Conservation (phyloP, 495 filamentous ascomycete species). For the Pyrenula aspistea region DNA sequence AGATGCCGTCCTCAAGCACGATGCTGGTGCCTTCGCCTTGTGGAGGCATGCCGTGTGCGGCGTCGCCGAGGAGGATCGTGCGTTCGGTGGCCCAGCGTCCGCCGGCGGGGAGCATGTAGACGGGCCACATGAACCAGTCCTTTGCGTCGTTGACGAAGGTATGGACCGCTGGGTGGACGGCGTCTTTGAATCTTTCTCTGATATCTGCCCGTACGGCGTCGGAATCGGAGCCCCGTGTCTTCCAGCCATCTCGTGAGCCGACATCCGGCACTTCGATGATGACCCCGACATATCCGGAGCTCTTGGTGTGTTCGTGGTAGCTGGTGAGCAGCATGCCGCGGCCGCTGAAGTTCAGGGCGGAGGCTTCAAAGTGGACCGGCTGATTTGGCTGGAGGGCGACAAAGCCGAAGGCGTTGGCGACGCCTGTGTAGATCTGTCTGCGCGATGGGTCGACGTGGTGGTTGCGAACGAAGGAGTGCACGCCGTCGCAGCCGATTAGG, state of each 20-base stretch:
- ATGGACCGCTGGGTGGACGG: constrained; percentile 30
- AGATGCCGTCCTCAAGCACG: constrained; percentile 48
- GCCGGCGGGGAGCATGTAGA: constrained; percentile 39
- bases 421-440: constrained; percentile 1
- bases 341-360: constrained; percentile 39
- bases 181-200: constrained; percentile 28
- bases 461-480: constrained; percentile 35
- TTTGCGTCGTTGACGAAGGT: constrained; percentile 32
- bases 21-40: constrained; percentile 49
- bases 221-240: constrained; percentile 23
- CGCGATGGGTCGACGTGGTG: constrained; percentile 16
- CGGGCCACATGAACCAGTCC: constrained; percentile 49
- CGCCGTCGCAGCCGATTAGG: constrained; percentile 41
- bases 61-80: constrained; percentile 42
- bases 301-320: constrained; percentile 31
- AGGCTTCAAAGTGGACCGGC: constrained; percentile 30
- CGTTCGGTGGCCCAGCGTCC: constrained; percentile 38
- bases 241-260: constrained; percentile 35
- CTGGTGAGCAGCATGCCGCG: constrained; percentile 40
- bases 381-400: background rate
- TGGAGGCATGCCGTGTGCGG: constrained; percentile 52
- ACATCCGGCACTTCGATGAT: constrained; percentile 27
- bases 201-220: constrained; percentile 30
- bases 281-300: constrained; percentile 39
- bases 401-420: background rate